These are phyloP conservation scores for Candida anutae DNA, from an alignment of 1,139 yeast genomes.

Conservation along the genomic window DNA sequence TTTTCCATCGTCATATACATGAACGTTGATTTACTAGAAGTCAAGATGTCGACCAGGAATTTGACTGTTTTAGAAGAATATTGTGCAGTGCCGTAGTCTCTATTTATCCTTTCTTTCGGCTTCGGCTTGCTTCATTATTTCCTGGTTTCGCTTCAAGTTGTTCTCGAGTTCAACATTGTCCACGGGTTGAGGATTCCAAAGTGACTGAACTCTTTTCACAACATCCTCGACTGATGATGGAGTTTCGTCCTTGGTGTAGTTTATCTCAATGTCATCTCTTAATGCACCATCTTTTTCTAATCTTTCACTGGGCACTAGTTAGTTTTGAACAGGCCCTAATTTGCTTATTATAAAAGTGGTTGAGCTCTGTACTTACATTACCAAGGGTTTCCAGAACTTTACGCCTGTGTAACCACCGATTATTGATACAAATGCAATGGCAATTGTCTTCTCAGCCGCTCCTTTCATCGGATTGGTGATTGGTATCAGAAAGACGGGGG, in stretches of 20 bases:
- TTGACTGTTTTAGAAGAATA: too few relatives aligned
- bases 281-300: constrained; percentile 61
- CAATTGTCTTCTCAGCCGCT: constrained; percentile 15
- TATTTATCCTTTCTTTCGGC: too few relatives aligned
- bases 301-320: constrained; percentile 43
- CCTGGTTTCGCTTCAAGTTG: constrained; percentile 5
- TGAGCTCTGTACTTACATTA: constrained; percentile 42
- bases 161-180: constrained; percentile 5
- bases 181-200: constrained; percentile 5
- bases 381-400: constrained; percentile 66
- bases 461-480: constrained; percentile 6
- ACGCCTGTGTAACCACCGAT: constrained; percentile 47
- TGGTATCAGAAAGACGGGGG: neutral
- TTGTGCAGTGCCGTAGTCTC: too few relatives aligned
- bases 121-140: constrained; percentile 4
- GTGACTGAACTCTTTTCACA: constrained; percentile 16
- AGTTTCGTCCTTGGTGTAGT: constrained; percentile 29
- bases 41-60: too few relatives aligned
- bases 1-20: too few relatives aligned
- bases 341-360: neutral
- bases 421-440: constrained; percentile 25
- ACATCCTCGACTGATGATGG: constrained; percentile 36
- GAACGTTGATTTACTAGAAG: too few relatives aligned
- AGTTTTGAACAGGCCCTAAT: neutral
- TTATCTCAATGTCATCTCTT: constrained; percentile 49